Evolutionary conservation across 176 grass and related monocot genomes (phyloP), one percentile per base, ranked within the genome.

Genomic region (Tillandsia leiboldiana): DNA sequence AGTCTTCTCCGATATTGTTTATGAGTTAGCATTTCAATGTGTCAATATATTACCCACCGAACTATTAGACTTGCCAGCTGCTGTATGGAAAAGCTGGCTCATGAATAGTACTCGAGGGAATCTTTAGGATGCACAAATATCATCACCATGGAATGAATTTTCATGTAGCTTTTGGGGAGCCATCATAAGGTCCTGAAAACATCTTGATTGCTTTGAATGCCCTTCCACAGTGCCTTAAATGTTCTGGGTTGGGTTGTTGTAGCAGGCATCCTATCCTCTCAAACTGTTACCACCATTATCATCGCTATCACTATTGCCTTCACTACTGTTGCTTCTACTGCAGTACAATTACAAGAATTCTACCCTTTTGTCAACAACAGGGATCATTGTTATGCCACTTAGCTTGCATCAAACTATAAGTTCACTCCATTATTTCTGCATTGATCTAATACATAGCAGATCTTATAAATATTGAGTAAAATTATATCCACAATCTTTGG

Each of bases 101-200:
- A 42, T 42, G 33, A 42, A 42, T 42, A 42, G 33, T 7, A 42
- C 33, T 42, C 33, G 33, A 42, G 33, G 33, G 33, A 42, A 42
- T 42, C 4, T 42, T 42, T 42, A 42, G 33, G 33, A 6, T 42
- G 33, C 5, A 7, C 33, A 3, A 42, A 62, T 57, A 82, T 82
- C 78, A 79, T 78, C 80, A 82, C 85, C 82, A 9, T 51, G n/a
- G 86, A 85, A 85, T 89, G 85, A 82, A 85, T 85, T 85, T 78
- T 69, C 72, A 79, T 66, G 48, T 42, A 42, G 33, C 33, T 42
- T 79, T 81, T 52, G 71, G 78, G 73, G 33, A 42, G 68, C 79
- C 71, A 85, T 64, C 76, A 79, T 76, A 79, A 89, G 78, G 82
- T 89, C 85, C 86, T 79, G 82, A 72, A 81, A 51, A 75, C 71